These are phyloP conservation scores for Lagenaria siceraria DNA, from an alignment of 306 rosid species.

Conservation along the genomic window DNA sequence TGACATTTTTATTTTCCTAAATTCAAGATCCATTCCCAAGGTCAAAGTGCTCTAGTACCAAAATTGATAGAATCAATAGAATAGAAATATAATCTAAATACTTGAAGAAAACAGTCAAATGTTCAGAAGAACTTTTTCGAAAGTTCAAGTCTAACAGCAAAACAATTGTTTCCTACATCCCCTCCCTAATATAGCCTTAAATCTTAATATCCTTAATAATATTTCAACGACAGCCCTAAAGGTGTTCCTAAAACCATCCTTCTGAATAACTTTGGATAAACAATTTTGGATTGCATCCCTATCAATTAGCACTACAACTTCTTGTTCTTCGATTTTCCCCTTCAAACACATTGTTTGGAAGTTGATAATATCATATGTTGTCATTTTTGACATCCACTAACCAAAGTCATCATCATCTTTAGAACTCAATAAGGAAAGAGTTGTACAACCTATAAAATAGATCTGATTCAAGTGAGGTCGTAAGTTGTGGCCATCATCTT, in stretches of 20 bases:
- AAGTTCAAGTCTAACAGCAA: background rate
- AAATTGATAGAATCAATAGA: background rate
- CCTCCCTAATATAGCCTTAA: background rate
- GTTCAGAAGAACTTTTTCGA: background rate
- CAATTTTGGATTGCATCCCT: background rate
- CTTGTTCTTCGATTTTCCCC: background rate
- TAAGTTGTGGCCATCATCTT: background rate
- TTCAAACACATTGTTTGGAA: background rate
- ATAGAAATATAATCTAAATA: background rate
- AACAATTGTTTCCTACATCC: background rate
- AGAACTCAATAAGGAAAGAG: too few species aligned
- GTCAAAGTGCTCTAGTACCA: background rate
- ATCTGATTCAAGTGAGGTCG: too few species aligned
- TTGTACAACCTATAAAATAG: too few species aligned
- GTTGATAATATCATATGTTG: background rate
- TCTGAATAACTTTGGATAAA: background rate
- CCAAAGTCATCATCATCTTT: background rate
- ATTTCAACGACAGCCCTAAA: background rate
- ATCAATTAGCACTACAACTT: background rate
- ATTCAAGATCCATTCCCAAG: background rate
- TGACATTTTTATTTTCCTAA: background rate
- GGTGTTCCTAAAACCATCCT: background rate
- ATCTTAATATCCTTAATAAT: background rate
- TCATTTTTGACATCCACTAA: background rate
- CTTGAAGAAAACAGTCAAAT: background rate